Base-by-base conservation (phyloP, 306 rosid species). In the Castanea mollissima region DNA sequence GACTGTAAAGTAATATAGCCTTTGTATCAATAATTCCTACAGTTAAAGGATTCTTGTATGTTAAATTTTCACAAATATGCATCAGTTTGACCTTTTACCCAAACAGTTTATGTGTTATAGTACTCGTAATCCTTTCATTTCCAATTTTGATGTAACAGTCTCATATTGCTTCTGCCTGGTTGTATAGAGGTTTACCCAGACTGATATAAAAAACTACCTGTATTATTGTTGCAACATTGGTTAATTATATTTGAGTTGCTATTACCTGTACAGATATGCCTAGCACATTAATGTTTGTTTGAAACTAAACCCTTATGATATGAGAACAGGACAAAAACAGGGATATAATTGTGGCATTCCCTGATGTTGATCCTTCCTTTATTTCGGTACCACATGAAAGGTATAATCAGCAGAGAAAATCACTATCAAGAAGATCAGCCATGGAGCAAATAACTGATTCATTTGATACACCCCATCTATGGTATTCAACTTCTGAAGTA, bases 401-500 rank as follows among this genome's bases (percentile, higher is more conserved):
- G 52, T 73, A 64, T 69, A 41, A 10, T 49, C 77, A 44, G 55
- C 54, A 80, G 59, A 77, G 78, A 25, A 83, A 76, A 64, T 82
- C 85, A 16, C 77, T 56, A 73, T 74, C 91, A 29, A 79, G 76
- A 72, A 21, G 76, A 35, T 16, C 73, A 84, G 12, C 56, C 69
- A 58, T 87, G 72, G 81, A 73, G 76, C 84, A 84, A 82, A 21
- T 76, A 69, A 83, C 82, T n/a, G 88, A 88, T 62, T 74, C 90
- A 38, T 92, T 86, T 80, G 98, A 90, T 13, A 88, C 19, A 69
- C 98, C 97, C 74, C 98, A 94, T 83, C 71, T 94, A 25, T 94
- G 98, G 98, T 94, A 94, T 84, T 83, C 96, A 51, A 91, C 97
- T 83, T 84, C 92, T 73, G 90, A 94, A 85, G 97, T 92, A 79